phyloP scores from a whole-genome alignment of 805 yeast species.

The Starmerella apis region DNA sequence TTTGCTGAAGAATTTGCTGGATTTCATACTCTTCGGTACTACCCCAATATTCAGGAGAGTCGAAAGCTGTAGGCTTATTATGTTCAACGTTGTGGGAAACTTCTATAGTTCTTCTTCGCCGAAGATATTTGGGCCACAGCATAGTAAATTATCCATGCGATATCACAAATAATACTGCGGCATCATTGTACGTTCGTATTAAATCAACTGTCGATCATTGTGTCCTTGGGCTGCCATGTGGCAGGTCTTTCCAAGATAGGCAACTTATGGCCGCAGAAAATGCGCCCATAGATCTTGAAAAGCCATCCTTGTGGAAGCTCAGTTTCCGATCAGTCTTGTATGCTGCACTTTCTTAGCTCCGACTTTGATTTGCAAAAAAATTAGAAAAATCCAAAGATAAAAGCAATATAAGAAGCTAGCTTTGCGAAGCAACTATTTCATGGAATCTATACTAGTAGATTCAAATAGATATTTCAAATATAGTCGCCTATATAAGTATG shows the following conservation, averaged over 20 bases:
- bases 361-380: not conserved
- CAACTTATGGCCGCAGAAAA: not conserved
- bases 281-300: not conserved
- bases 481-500: no score
- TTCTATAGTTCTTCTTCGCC: not conserved
- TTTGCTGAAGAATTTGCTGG: constrained; percentile 3
- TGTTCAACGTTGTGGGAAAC: not conserved
- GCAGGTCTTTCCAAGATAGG: constrained; percentile 1
- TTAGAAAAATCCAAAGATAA: not conserved
- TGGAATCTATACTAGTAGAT: no score
- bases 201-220: not conserved
- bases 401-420: not conserved
- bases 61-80: not conserved
- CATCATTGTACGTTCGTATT: not conserved
- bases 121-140: not conserved
- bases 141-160: not conserved
- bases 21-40: constrained; percentile 15
- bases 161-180: not conserved
- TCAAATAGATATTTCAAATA: no score
- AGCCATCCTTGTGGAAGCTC: no score
- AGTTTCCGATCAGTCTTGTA: no score
- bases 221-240: not conserved
- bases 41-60: constrained; percentile 10
- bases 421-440: no score
- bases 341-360: no score